These are phyloP conservation scores for Cinchona pubescens DNA, from an alignment of 257 asterid genomes.

Conservation along the genomic window DNA sequence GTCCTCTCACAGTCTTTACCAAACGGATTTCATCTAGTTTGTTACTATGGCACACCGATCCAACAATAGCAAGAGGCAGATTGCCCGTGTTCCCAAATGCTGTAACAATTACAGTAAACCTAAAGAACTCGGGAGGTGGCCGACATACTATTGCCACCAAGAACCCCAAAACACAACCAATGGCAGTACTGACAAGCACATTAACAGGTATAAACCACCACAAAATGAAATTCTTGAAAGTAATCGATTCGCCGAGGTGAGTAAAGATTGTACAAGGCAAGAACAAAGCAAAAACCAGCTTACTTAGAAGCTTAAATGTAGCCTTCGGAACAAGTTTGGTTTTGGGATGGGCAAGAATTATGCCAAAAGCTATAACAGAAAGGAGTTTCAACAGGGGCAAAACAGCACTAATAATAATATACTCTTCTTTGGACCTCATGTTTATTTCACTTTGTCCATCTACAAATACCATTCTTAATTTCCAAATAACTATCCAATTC, in stretches of 20 bases:
- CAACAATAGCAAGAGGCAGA: slow-evolving; percentile 84
- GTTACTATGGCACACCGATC: slow-evolving; percentile 67
- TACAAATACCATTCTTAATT: slow-evolving; percentile 35
- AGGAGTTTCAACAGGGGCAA: slow-evolving; percentile 77
- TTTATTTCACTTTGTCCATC: slow-evolving; percentile 5
- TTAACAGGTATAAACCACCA: slow-evolving; percentile 99
- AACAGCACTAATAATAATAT: slow-evolving; percentile 49
- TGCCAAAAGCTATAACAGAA: slow-evolving; percentile 62
- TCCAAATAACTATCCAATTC: slow-evolving; percentile 8
- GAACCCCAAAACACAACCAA: slow-evolving; percentile 75
- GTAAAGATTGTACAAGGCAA: slow-evolving; percentile 80
- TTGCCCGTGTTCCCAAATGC: slow-evolving; percentile 97
- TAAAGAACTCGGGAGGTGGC: slow-evolving; percentile 70
- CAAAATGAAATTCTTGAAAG: slow-evolving; percentile 46
- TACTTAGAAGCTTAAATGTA: slow-evolving; percentile 88
- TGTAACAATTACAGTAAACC: slow-evolving; percentile 79
- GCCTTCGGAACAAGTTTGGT: slow-evolving; percentile 72
- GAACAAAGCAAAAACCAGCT: slow-evolving; percentile 82
- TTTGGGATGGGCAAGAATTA: slow-evolving; percentile 74
- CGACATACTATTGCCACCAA: slow-evolving; percentile 65
- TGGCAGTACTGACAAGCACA: slow-evolving; percentile 70
- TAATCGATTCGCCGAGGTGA: slow-evolving; percentile 84
- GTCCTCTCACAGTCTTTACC: slow-evolving; percentile 56
- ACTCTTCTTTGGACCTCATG: slow-evolving; percentile 38
- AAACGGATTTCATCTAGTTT: slow-evolving; percentile 63